phyloP scores from a whole-genome alignment of 2,329 filamentous ascomycete genomes.

The Aspergillus quadricinctus region DNA sequence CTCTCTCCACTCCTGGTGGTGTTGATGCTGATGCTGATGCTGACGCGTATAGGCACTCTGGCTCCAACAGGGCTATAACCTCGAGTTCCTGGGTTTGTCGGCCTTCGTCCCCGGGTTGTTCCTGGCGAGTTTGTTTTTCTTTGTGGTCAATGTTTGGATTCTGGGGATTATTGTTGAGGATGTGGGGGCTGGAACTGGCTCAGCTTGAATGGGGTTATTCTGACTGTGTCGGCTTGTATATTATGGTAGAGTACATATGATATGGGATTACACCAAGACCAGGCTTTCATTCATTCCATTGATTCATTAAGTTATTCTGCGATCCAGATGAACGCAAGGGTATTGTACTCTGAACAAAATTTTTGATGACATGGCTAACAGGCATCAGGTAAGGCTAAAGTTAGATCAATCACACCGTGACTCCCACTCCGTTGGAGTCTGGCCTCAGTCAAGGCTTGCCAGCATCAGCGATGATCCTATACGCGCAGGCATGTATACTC shows the following conservation, averaged over 20 bases:
- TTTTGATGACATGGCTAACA: background rate
- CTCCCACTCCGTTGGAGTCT: background rate
- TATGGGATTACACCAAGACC: background rate
- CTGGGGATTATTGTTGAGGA: conserved; percentile 75
- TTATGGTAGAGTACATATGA: background rate
- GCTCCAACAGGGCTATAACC: conserved; percentile 69
- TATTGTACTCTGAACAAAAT: background rate
- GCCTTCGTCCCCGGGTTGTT: conserved; percentile 85
- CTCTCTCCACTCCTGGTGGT: background rate
- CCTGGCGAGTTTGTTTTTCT: conserved; percentile 71
- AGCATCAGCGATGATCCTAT: conserved; percentile 39
- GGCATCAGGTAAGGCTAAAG: background rate
- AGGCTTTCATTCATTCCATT: background rate
- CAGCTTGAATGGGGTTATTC: background rate
- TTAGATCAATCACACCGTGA: background rate
- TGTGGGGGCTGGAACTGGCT: conserved; percentile 29
- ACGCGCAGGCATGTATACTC: conserved; percentile 38
- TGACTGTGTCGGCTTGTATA: background rate
- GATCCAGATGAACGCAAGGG: background rate
- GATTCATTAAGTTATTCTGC: background rate
- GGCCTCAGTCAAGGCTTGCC: conserved; percentile 21
- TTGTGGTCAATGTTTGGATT: conserved; percentile 81
- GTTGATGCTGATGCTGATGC: conserved; percentile 32
- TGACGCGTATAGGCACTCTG: conserved; percentile 52
- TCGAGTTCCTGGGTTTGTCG: conserved; percentile 76